Percentiles rank a stretch among this genome's conserved stretches.
phyloP scores from a whole-genome alignment of 257 asterid genomes.

The Gentiana dahurica region DNA sequence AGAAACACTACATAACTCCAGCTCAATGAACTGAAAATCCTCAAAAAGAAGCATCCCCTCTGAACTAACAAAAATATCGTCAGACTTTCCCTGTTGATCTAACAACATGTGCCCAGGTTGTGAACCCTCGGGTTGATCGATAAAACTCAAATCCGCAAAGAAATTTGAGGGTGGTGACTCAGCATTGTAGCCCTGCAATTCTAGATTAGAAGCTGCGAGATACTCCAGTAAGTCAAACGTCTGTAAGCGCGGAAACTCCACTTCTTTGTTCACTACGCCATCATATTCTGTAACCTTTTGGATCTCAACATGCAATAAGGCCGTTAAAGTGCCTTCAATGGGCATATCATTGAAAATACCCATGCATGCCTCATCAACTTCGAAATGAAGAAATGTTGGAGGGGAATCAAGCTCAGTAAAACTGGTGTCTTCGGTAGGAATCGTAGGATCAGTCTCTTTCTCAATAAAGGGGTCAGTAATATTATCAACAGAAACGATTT shows the following conservation, averaged over 20 bases:
- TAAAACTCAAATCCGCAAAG: conserved; percentile 24
- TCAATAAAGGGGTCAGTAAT: conserved; percentile 33
- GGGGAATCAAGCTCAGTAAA: conserved; percentile 23
- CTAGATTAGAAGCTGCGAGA: conserved; percentile 30
- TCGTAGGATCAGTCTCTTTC: conserved; percentile 31
- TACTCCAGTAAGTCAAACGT: conserved; percentile 46
- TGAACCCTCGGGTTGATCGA: conserved; percentile 37
- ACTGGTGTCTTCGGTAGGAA: conserved; percentile 46
- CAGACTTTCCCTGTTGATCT: conserved; percentile 16
- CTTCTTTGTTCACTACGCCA: conserved; percentile 24
- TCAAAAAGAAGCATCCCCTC: conserved; percentile 32
- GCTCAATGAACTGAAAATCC: conserved; percentile 46
- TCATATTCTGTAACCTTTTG: conserved; percentile 31
- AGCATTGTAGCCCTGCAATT: conserved; percentile 21
- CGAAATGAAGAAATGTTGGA: conserved; percentile 50
- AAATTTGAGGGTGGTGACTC: conserved; percentile 20
- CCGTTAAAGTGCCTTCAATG: conserved; percentile 30
- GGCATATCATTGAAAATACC: conserved; percentile 24
- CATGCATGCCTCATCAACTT: conserved; percentile 47
- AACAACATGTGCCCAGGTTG: conserved; percentile 16
- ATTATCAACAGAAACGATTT: conserved; percentile 51
- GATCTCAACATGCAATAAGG: conserved; percentile 35
- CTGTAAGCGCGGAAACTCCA: conserved; percentile 40
- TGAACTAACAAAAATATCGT: conserved; percentile 22
- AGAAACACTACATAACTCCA: conserved; percentile 29